A percentile compares a stretch with the other conserved stretches of the same genome.
Conservation (phyloP, 306 rosid species). For the Castanospermum australe region DNA sequence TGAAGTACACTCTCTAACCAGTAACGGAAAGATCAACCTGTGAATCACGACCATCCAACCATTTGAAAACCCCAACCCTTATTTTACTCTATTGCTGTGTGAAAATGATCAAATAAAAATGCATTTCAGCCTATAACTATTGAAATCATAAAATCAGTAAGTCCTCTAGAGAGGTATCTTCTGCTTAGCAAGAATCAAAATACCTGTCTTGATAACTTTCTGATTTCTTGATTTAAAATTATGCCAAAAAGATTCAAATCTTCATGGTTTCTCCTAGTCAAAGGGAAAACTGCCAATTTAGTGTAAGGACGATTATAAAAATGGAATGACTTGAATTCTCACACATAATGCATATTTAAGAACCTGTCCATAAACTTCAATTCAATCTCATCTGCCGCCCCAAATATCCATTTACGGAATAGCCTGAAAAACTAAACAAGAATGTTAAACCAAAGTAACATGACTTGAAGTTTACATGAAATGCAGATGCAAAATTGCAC, state of each 20-base stretch:
- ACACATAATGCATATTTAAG: slow-evolving; percentile 14
- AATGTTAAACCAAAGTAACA: slow-evolving; percentile 9
- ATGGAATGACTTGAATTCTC: slow-evolving; percentile 5
- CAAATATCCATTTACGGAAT: slow-evolving; percentile 90
- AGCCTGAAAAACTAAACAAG: slow-evolving; percentile 56
- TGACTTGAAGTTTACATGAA: slow-evolving; percentile 15
- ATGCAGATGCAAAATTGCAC: neutral
- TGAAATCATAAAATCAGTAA: slow-evolving; percentile 14
- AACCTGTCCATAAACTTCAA: slow-evolving; percentile 97
- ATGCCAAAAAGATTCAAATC: slow-evolving; percentile 73
- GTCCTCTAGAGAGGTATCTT: slow-evolving; percentile 5
- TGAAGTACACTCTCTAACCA: neutral
- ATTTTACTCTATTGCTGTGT: neutral
- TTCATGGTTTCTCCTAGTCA: slow-evolving; percentile 82
- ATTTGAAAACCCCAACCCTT: neutral
- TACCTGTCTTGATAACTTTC: slow-evolving; percentile 88
- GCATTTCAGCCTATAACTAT: neutral
- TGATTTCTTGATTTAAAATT: slow-evolving; percentile 91
- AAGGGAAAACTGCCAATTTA: slow-evolving; percentile 1
- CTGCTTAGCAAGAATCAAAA: slow-evolving; percentile 22
- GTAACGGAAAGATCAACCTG: slow-evolving; percentile 6
- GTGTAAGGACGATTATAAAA: slow-evolving; percentile 8
- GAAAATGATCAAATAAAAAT: neutral
- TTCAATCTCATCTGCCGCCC: slow-evolving; percentile 91
- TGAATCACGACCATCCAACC: neutral